These are phyloP conservation scores for Leishmania major DNA, from an alignment of 208 protist genomes.

Conservation along the genomic window DNA sequence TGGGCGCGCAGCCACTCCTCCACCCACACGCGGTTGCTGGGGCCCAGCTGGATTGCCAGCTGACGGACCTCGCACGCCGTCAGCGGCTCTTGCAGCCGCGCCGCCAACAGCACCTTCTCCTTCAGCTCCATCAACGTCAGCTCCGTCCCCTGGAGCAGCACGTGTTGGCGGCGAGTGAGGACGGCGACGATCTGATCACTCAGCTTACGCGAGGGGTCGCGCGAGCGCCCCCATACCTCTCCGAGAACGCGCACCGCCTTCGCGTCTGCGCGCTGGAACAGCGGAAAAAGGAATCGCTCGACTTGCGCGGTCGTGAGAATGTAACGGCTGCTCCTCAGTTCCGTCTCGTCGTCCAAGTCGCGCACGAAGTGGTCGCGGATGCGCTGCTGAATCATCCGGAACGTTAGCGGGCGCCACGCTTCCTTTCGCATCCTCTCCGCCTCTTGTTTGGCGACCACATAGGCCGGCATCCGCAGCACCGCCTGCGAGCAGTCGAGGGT, in stretches of 20 bases:
- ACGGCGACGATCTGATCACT: conserved; percentile 56
- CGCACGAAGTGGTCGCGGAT: conserved; percentile 37
- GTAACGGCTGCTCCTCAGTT: conserved; percentile 18
- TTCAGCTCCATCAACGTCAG: conserved; percentile 50
- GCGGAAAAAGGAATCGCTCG: conserved; percentile 24
- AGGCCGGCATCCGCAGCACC: conserved; percentile 19
- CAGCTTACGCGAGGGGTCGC: conserved; percentile 32
- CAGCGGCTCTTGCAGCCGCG: conserved; percentile 49
- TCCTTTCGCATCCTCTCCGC: conserved; percentile 5
- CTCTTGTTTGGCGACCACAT: conserved; percentile 20
- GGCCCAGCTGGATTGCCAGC: conserved; percentile 40
- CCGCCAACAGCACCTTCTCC: conserved; percentile 56
- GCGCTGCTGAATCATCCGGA: conserved; percentile 37
- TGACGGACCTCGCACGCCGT: conserved; percentile 25
- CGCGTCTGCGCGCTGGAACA: conserved; percentile 28
- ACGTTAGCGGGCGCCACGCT: conserved; percentile 18
- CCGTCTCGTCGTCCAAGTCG: conserved; percentile 30
- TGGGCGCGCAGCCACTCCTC: conserved; percentile 26
- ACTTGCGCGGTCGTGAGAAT: conserved; percentile 27
- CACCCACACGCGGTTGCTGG: conserved; percentile 30
- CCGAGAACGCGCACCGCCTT: conserved; percentile 24
- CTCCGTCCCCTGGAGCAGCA: conserved; percentile 53
- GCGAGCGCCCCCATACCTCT: conserved; percentile 26
- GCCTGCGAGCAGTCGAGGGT: conserved; percentile 32
- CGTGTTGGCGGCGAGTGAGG: conserved; percentile 42